These are phyloP conservation scores for Novymonas esmeraldas DNA, from an alignment of 208 protist genomes.

Conservation along the genomic window DNA sequence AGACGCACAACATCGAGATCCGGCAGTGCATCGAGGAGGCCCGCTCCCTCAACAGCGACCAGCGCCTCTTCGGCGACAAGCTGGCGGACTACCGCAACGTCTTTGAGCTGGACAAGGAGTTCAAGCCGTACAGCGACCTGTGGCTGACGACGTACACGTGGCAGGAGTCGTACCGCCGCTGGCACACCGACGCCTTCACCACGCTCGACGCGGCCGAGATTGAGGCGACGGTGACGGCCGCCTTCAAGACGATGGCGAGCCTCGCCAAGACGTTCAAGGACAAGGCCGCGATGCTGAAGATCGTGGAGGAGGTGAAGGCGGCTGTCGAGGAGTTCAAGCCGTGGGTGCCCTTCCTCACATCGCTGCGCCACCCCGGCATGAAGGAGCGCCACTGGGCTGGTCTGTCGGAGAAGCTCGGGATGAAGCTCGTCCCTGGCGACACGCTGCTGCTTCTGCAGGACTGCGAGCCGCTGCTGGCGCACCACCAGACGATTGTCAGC, in stretches of 20 bases:
- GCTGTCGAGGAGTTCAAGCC: constrained; percentile 96
- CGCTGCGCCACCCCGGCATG: constrained; percentile 97
- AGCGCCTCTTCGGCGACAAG: constrained; percentile 95
- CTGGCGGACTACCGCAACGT: constrained; percentile 96
- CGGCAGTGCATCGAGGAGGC: constrained; percentile 92
- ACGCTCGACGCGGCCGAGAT: constrained; percentile 95
- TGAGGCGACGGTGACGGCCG: constrained; percentile 80
- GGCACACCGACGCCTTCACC: constrained; percentile 94
- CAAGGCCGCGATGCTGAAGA: constrained; percentile 85
- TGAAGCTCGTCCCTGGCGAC: constrained; percentile 89
- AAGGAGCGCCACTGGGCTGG: constrained; percentile 95
- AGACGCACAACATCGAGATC: constrained; percentile 94
- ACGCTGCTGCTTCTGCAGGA: constrained; percentile 89
- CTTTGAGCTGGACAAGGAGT: constrained; percentile 94
- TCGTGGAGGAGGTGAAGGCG: constrained; percentile 86
- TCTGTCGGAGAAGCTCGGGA: constrained; percentile 89
- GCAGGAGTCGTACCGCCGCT: constrained; percentile 92
- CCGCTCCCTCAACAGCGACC: constrained; percentile 94
- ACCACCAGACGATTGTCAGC: constrained; percentile 91
- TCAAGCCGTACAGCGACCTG: constrained; percentile 96
- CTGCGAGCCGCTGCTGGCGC: constrained; percentile 78
- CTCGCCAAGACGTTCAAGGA: constrained; percentile 94
- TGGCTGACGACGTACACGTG: constrained; percentile 96
- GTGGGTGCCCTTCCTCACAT: constrained; percentile 93
- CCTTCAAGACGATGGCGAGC: constrained; percentile 92